Evolutionary conservation across 2,329 filamentous ascomycete genomes (phyloP).

Genomic region (Proliferodiscus dingleyae): DNA sequence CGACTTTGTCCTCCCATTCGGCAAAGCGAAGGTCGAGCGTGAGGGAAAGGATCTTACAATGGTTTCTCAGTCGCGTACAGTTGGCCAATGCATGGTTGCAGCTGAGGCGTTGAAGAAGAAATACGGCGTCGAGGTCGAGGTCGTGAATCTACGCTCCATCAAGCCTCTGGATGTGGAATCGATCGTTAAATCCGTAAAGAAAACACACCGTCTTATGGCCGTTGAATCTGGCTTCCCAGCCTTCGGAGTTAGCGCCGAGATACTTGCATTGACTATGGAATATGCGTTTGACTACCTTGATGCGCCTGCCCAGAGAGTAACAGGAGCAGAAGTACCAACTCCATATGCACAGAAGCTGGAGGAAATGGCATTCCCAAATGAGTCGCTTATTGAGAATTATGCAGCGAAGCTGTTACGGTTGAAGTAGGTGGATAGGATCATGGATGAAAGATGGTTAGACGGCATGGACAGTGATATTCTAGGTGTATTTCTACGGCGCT

Average conservation of each 20-base stretch:
- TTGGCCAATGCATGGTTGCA: conserved; percentile 83
- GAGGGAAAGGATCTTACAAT: conserved; percentile 93
- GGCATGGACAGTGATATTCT: conserved; percentile 5
- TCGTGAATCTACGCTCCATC: conserved; percentile 95
- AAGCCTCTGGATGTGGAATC: conserved; percentile 95
- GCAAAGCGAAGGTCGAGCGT: conserved; percentile 99
- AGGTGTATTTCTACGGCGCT: conserved; percentile 19
- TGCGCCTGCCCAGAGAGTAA: conserved; percentile 87
- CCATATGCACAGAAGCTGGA: conserved; percentile 92
- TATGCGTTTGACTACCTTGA: conserved; percentile 98
- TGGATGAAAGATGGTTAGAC: conserved; percentile 1
- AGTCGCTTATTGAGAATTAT: conserved; percentile 81
- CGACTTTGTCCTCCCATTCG: conserved; percentile 95
- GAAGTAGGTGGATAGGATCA: conserved; percentile 38
- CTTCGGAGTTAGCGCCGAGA: conserved; percentile 88
- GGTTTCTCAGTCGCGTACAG: conserved; percentile 89
- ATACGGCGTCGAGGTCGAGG: conserved; percentile 92
- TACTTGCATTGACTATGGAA: conserved; percentile 92
- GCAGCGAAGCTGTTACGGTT: conserved; percentile 83
- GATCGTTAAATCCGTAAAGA: conserved; percentile 97
- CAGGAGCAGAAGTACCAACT: conserved; percentile 94
- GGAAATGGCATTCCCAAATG: conserved; percentile 91
- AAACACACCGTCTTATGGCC: conserved; percentile 85
- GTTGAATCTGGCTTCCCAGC: conserved; percentile 96
- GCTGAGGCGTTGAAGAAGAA: conserved; percentile 92